A percentile compares a stretch with the other conserved stretches of the same genome.
phyloP scores from a whole-genome alignment of 2,329 filamentous ascomycete species.

The Ophiostoma populinum region DNA sequence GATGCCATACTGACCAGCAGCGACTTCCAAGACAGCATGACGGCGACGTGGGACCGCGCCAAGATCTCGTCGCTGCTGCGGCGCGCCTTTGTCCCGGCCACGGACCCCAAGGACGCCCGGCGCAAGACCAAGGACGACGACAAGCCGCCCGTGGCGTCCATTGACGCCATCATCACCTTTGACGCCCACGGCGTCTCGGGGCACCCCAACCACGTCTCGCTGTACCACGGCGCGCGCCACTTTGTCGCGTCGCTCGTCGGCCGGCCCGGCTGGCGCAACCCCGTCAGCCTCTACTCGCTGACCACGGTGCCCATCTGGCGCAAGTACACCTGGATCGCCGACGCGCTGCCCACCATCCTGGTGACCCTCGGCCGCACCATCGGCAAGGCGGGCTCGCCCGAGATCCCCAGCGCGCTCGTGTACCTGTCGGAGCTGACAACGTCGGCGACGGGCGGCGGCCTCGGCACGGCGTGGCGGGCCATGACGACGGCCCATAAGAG shows the following conservation, averaged over 20 bases:
- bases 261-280: constrained; percentile 47
- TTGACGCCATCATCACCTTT: constrained; percentile 82
- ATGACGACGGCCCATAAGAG: constrained; percentile 86
- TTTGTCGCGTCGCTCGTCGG: constrained; percentile 55
- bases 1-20: constrained; percentile 12
- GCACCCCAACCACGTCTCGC: constrained; percentile 85
- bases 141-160: constrained; percentile 29
- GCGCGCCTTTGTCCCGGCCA: constrained; percentile 36
- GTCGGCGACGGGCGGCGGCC: constrained; percentile 26
- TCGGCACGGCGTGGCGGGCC: constrained; percentile 50
- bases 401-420: constrained; percentile 43
- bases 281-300: constrained; percentile 75
- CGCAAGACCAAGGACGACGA: constrained; percentile 11
- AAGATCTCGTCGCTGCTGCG: constrained; percentile 55
- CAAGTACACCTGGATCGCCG: constrained; percentile 68
- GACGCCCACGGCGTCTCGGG: constrained; percentile 66
- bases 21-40: constrained; percentile 85
- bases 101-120: constrained; percentile 30
- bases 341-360: constrained; percentile 54
- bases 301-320: constrained; percentile 52
- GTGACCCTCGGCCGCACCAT: constrained; percentile 19
- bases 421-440: constrained; percentile 44
- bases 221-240: constrained; percentile 62
- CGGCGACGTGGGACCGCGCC: constrained; percentile 51
- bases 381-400: constrained; percentile 12